Base-by-base conservation (phyloP, 78 protist genomes). In the Dictyostelium citrinum region DNA sequence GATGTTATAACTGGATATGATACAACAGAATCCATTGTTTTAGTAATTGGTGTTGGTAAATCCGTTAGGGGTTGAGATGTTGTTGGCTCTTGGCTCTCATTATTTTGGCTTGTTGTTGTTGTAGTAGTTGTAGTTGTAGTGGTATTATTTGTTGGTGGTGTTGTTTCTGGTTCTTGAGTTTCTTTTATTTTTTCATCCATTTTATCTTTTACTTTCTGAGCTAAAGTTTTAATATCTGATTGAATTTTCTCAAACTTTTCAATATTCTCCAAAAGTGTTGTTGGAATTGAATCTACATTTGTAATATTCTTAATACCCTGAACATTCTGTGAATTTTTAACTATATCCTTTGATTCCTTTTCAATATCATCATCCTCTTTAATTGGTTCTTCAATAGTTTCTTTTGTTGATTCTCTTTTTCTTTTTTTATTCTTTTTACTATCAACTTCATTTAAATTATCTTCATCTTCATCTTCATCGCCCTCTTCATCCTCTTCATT, bases 241-340 rank as follows among this genome's bases (percentile, higher is more conserved):
- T 55, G 39, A 16, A 27, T 46, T 49, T 78, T n/a, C n/a, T 75
- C 61, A 41, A 75, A 41, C 46, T 75, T 75, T 24, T 75, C 81
- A 41, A 75, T 75, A 22, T 41, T 41, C 31, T 75, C 81, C 20
- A 75, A 75, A n/a, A 75, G 81, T 39, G 81, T 75, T 39, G 81
- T 14, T n/a, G 81, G 81, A 41, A 75, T 75, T 75, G 51, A 22
- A 41, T 41, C 61, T 22, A 41, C 17, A n/a, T n/a, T 17, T n/a
- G 51, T 8, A 39, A 41, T 37, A 41, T 39, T 60, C 1, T 2
- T 22, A 39, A 41, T 29, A 41, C 7, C 9, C n/a, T 22, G 27
- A 55, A 55, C 27, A 55, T 20, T 55, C 37, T 29, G 17, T 39
- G 81, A 16, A 39, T 22, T 35, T 41, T 35, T 41, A 0, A 39